Base-by-base conservation (phyloP, 2,329 filamentous ascomycete species). In the Phialocephala subalpina region DNA sequence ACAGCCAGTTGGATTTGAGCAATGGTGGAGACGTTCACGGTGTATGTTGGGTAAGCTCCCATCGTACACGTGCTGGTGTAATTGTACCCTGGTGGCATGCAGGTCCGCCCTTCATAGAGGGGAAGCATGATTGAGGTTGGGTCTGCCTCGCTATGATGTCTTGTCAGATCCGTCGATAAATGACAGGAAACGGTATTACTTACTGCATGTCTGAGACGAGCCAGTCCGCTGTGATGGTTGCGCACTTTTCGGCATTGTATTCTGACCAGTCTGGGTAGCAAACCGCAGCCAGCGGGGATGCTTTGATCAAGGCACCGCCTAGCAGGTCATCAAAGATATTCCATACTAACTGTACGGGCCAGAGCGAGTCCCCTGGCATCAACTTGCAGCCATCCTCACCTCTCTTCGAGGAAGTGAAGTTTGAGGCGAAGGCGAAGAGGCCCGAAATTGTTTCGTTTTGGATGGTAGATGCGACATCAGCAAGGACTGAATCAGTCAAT, bases 271-370 rank as follows among this genome's bases (percentile, higher is more conserved):
- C 67, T 71, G 70, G 73, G 59, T 83, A 81, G 70, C 81, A 83
- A 72, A 81, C 77, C 72, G 78, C 77, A 69, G 78, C 82, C 18
- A 80, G 78, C 72, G 84, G 80, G 67, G 76, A 53, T 42, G 83
- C 78, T 52, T 74, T 76, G 61, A 84, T 73, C 35, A 86, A 77
- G 47, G 82, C 81, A 11, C 72, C 73, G 16, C 80, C 73, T 7
- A 80, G 79, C 7, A 77, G 70, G 38, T 22, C 27, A 73, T 86
- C 84, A 60, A 87, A 78, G 20, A 71, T 70, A 5, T 71, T 66
- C 85, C 85, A 87, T 5, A 74, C 75, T 0, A 76, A 70, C 27
- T 78, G 66, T 0, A 81, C 80, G 0, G 85, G 86, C 85, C 84
- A 87, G 59, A 74, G 14, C 16, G 14, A 27, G 38, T 72, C 70